A percentile compares a stretch with the other conserved stretches of the same genome.
These are phyloP conservation scores for Diospyros kaki DNA, from an alignment of 148 eudicot species.

Conservation along the genomic window DNA sequence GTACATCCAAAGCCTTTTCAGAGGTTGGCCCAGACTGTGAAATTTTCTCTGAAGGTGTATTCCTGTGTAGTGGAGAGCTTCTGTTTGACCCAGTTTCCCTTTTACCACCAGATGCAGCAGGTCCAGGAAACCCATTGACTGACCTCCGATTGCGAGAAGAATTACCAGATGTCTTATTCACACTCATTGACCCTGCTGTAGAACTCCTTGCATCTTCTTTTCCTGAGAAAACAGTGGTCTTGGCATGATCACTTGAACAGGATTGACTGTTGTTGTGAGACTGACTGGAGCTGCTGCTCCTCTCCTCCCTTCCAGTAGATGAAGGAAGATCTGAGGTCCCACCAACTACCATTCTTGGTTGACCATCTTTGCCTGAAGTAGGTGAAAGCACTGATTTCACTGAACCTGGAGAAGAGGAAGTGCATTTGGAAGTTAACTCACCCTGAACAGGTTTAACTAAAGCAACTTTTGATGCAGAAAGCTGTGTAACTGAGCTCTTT, in stretches of 20 bases:
- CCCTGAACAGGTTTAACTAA: constrained; percentile 40
- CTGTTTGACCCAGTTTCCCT: constrained; percentile 28
- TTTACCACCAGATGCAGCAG: constrained; percentile 26
- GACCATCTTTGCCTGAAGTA: constrained; percentile 29
- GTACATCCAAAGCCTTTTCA: constrained; percentile 40
- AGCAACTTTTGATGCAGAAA: constrained; percentile 43
- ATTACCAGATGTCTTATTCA: constrained; percentile 35
- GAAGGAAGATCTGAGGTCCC: constrained; percentile 35
- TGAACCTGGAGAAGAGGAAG: constrained; percentile 33
- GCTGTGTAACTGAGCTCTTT: constrained; percentile 40
- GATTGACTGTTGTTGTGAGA: constrained; percentile 56
- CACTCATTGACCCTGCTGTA: constrained; percentile 36
- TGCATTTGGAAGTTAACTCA: constrained; percentile 37
- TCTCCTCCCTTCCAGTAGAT: constrained; percentile 39
- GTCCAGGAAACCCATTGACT: constrained; percentile 35
- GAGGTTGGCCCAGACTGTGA: constrained; percentile 26
- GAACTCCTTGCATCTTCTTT: constrained; percentile 54
- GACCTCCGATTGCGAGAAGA: constrained; percentile 38
- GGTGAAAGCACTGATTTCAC: constrained; percentile 31
- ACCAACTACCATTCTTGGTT: constrained; percentile 15
- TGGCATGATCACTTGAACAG: constrained; percentile 54
- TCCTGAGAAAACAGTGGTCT: constrained; percentile 30
- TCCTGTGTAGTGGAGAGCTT: constrained; percentile 30
- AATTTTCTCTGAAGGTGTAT: constrained; percentile 42
- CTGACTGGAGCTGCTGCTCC: constrained; percentile 58